Percentiles rank a stretch among this genome's conserved stretches.
Evolutionary conservation across 73 alveolate genomes (phyloP).

Genomic region (Effrenium voratum): DNA sequence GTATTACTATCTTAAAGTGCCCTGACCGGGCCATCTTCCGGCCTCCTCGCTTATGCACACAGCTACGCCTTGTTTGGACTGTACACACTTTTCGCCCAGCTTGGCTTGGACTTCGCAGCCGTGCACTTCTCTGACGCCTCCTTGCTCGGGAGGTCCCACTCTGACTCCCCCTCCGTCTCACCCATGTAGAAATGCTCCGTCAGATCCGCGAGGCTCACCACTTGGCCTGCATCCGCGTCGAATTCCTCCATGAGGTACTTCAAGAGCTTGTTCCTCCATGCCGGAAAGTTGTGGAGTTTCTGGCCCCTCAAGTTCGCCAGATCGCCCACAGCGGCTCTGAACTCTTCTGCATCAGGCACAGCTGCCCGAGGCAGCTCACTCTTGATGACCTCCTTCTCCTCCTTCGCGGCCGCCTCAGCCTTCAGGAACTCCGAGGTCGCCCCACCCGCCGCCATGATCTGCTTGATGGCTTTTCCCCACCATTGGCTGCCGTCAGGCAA

Average conservation of each 20-base stretch:
- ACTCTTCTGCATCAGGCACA: neutral
- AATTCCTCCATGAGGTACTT: neutral
- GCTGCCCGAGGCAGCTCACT: neutral
- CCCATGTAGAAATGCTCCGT: neutral
- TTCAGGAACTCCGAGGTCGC: neutral
- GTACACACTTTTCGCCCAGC: too few relatives aligned
- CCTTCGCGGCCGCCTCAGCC: neutral
- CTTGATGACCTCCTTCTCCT: neutral
- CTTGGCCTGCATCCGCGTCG: neutral
- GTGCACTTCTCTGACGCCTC: too few relatives aligned
- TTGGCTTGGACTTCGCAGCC: too few relatives aligned
- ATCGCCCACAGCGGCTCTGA: neutral
- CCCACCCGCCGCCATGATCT: neutral
- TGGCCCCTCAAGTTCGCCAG: neutral
- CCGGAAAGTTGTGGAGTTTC: neutral
- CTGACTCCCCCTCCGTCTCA: neutral
- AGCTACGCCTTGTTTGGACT: too few relatives aligned
- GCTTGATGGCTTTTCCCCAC: neutral
- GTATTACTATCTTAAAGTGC: too few relatives aligned
- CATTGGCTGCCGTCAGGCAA: neutral
- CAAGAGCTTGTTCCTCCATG: neutral
- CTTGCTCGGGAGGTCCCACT: too few relatives aligned
- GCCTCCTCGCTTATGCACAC: too few relatives aligned
- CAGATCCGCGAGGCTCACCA: neutral
- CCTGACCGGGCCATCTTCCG: too few relatives aligned